Conservation (phyloP, 805 yeast genomes). For the Yamadazyma kitorensis region DNA sequence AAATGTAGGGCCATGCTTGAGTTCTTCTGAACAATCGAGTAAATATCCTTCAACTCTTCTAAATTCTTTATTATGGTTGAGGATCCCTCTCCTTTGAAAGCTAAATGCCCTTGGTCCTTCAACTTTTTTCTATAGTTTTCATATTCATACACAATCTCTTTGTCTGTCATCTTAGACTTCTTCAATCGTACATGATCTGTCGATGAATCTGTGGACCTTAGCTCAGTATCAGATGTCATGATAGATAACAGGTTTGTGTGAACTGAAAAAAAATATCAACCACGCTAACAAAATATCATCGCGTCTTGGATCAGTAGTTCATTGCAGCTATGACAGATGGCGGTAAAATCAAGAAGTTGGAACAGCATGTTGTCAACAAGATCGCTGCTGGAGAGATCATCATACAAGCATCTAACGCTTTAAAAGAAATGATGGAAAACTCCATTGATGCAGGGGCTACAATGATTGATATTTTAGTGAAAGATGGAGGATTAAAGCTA, state of each 20-base stretch:
- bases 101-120: conserved; percentile 9
- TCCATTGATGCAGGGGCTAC: conserved; percentile 83
- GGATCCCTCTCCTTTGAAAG: conserved; percentile 12
- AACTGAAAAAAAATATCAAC: no score
- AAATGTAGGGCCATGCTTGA: conserved; percentile 18
- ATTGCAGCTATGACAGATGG: background rate
- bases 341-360: conserved; percentile 42
- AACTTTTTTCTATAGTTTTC: conserved; percentile 9
- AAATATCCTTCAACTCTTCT: conserved; percentile 12
- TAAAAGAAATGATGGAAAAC: conserved; percentile 91
- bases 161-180: background rate
- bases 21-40: conserved; percentile 4
- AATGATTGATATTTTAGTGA: conserved; percentile 71
- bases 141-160: conserved; percentile 2
- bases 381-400: conserved; percentile 98
- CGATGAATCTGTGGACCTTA: conserved; percentile 2
- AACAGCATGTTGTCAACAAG: conserved; percentile 71
- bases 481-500: conserved; percentile 88
- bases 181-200: conserved; percentile 1
- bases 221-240: conserved; percentile 2
- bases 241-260: no score
- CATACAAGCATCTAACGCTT: conserved; percentile 88
- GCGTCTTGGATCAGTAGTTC: background rate
- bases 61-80: conserved; percentile 9
- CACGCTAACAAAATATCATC: no score